These are phyloP conservation scores for Candolleomyces efflorescens DNA, from an alignment of 768 basidiomycete genomes.

Conservation along the genomic window DNA sequence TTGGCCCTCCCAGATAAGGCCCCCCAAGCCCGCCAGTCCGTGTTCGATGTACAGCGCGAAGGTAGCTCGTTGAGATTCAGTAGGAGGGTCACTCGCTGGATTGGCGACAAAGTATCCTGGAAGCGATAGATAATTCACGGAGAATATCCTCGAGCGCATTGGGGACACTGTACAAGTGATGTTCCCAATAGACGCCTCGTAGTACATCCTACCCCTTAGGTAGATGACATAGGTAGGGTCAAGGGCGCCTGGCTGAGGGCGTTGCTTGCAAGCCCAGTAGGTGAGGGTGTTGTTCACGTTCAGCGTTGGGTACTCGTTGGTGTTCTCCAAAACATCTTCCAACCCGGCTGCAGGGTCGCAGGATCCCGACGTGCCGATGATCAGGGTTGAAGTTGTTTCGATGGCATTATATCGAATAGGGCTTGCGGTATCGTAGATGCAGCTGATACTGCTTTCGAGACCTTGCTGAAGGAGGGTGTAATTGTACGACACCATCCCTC, in stretches of 20 bases:
- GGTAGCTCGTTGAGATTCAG: background rate
- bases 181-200: background rate
- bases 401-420: background rate
- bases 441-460: conserved; percentile 15
- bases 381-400: background rate
- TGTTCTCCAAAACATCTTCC: background rate
- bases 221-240: background rate
- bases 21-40: background rate
- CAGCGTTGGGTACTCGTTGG: background rate
- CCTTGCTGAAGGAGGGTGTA: conserved; percentile 22
- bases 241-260: background rate
- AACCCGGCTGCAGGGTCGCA: background rate
- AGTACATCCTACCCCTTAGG: background rate
- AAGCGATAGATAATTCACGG: background rate
- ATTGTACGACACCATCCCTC: conserved; percentile 10
- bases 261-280: background rate
- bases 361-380: background rate
- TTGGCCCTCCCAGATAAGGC: background rate
- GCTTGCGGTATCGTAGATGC: conserved; percentile 13
- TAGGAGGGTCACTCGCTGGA: background rate
- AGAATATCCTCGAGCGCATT: background rate
- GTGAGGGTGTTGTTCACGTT: background rate
- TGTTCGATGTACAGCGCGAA: background rate
- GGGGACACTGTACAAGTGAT: background rate
- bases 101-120: background rate